These are phyloP conservation scores for Suhomyces bokatorum DNA, from an alignment of 1,139 yeast genomes.

Conservation along the genomic window DNA sequence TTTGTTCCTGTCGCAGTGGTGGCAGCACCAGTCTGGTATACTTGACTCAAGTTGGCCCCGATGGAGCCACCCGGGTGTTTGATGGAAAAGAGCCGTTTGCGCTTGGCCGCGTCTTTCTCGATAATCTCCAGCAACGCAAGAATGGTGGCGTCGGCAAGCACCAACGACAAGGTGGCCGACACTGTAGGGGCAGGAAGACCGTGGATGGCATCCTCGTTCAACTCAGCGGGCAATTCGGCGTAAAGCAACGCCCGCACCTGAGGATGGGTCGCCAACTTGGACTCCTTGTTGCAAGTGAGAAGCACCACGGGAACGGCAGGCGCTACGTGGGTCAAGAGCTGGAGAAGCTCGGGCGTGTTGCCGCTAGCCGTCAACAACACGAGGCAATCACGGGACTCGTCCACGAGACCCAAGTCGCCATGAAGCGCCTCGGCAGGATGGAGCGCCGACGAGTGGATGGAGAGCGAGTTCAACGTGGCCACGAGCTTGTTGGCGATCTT, in stretches of 20 bases:
- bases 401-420: slow-evolving; percentile 79
- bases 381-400: slow-evolving; percentile 59
- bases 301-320: slow-evolving; percentile 54
- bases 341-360: slow-evolving; percentile 72
- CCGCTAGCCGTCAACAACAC: slow-evolving; percentile 80
- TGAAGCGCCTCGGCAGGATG: slow-evolving; percentile 91
- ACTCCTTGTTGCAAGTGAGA: slow-evolving; percentile 60
- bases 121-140: slow-evolving; percentile 71
- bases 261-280: slow-evolving; percentile 44
- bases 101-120: slow-evolving; percentile 52
- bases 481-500: slow-evolving; percentile 77
- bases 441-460: slow-evolving; percentile 63
- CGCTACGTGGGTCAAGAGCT: slow-evolving; percentile 60
- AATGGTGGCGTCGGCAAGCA: slow-evolving; percentile 77
- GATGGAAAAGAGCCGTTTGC: slow-evolving; percentile 60
- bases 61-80: slow-evolving; percentile 93
- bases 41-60: slow-evolving; percentile 54
- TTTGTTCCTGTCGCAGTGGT: too few species aligned
- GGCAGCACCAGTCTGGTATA: slow-evolving; percentile 9
- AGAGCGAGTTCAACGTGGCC: slow-evolving; percentile 80
- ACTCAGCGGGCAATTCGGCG: slow-evolving; percentile 60
- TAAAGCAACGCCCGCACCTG: slow-evolving; percentile 54
- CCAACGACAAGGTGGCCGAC: slow-evolving; percentile 73
- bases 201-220: slow-evolving; percentile 65
- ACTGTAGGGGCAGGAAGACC: slow-evolving; percentile 90